These are phyloP conservation scores for Ceratobasidium sp. DNA, from an alignment of 1,284 basidiomycete species.

Conservation along the genomic window DNA sequence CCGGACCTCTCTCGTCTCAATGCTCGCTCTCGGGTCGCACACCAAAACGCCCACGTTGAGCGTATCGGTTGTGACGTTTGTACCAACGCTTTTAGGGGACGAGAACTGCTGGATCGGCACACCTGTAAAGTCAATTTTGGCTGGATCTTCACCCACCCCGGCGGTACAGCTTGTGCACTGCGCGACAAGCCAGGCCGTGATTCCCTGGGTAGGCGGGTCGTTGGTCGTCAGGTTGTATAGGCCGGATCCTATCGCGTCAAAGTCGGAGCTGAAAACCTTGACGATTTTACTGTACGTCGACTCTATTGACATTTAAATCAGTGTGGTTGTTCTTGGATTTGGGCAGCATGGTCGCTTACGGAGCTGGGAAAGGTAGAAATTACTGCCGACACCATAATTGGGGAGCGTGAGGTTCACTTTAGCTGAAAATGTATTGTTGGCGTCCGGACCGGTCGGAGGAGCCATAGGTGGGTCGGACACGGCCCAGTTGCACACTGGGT, in stretches of 20 bases:
- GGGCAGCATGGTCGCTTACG: not conserved
- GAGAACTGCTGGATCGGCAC: conserved; percentile 27
- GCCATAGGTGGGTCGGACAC: conserved; percentile 26
- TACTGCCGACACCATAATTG: not conserved
- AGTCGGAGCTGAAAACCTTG: conserved; percentile 21
- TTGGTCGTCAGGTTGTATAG: conserved; percentile 21
- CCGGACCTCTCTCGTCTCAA: conserved; percentile 40
- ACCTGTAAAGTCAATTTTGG: conserved; percentile 15
- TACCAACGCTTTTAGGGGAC: not conserved
- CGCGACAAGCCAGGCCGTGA: conserved; percentile 29
- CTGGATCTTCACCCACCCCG: not conserved
- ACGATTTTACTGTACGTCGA: not conserved
- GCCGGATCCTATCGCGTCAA: conserved; percentile 1
- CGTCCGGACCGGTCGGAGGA: not conserved
- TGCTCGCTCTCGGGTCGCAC: conserved; percentile 15
- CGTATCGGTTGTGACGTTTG: not conserved
- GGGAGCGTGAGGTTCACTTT: conserved; percentile 15
- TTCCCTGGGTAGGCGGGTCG: conserved; percentile 12
- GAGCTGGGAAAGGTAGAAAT: not conserved
- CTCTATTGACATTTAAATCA: not conserved
- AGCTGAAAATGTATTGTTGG: not conserved
- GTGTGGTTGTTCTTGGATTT: not conserved
- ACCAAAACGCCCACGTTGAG: conserved; percentile 10
- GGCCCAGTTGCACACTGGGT: conserved; percentile 35
- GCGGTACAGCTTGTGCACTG: conserved; percentile 2